Conservation (phyloP, 345 rosid genomes). For the Citrus sp. region DNA sequence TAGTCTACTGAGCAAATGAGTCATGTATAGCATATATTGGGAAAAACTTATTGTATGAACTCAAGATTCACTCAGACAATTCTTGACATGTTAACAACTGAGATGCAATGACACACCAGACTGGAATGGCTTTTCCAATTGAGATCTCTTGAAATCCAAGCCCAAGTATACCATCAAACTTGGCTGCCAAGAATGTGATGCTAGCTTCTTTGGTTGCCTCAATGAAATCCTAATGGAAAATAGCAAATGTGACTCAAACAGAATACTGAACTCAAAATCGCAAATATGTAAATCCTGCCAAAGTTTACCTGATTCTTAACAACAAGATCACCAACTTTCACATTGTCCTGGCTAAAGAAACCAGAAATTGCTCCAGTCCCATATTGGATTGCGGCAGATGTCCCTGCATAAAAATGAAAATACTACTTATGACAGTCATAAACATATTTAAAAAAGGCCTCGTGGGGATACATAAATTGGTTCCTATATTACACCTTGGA, state of each 20-base stretch:
- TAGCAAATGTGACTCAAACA: not conserved
- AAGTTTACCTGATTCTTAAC: slow-evolving; percentile 53
- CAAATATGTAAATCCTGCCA: not conserved
- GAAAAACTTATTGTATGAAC: not conserved
- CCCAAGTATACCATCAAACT: slow-evolving; percentile 92
- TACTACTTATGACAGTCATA: not conserved
- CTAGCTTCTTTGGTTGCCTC: slow-evolving; percentile 93
- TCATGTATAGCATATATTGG: too few species aligned
- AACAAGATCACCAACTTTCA: slow-evolving; percentile 59
- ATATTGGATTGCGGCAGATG: slow-evolving; percentile 69
- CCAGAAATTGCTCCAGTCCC: slow-evolving; percentile 71
- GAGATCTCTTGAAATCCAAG: slow-evolving; percentile 93
- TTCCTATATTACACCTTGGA: not conserved
- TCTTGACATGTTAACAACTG: not conserved
- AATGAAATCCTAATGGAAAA: slow-evolving; percentile 61
- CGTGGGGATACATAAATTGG: not conserved
- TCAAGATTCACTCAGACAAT: not conserved
- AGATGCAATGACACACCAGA: slow-evolving; percentile 53
- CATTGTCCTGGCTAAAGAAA: slow-evolving; percentile 58
- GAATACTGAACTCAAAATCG: slow-evolving; percentile 7
- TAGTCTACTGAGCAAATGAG: not conserved
- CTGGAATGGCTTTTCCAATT: slow-evolving; percentile 73
- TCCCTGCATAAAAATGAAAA: slow-evolving; percentile 42
- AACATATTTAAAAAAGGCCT: not conserved
- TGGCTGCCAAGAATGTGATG: slow-evolving; percentile 79